Evolutionary conservation across 768 basidiomycete species (phyloP), one percentile per base, ranked within the genome.

Genomic region (Cytidiella melzeri): DNA sequence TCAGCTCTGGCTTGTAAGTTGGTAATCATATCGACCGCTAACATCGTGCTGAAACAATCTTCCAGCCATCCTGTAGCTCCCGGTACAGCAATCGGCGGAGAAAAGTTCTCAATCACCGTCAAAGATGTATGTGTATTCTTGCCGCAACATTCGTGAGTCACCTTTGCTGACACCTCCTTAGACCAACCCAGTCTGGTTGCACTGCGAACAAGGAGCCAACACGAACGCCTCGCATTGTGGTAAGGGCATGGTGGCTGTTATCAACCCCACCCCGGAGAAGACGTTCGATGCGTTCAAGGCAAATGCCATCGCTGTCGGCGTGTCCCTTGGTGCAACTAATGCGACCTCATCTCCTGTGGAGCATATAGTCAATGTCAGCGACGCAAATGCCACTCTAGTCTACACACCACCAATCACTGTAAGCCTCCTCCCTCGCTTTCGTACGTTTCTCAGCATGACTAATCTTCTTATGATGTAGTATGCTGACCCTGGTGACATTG

Each of bases 221-320:
- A 77, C 74, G 1, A 67, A 79, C 4, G 67, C 62, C 28, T 74
- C 70, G 49, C 82, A 84, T 61, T 83, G 83, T 55, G 79, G 80
- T 46, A 56, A 65, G 19, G 64, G 63, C 13, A 66, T 66, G 64
- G 63, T 66, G 9, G 57, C 61, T 30, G 56, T 62, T 2, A 50
- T 60, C 51, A 66, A 66, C 53, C 43, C 79, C 11, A 39, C 36
- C 28, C 9, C 21, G 10, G 43, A 12, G 38, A 47, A 34, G 38
- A 41, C 21, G 20, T 34, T 36, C 69, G 65, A 67, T 41, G 74
- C 75, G 57, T 82, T 83, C 72, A 76, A 81, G 68, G 67, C 72
- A 10, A 60, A 78, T 27, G 80, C 81, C 26, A 67, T 81, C 40
- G 75, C 73, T 2, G 61, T 79, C 43, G 81, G 80, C 50, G 74